Conservation (phyloP, 495 filamentous ascomycete genomes). For the Aspergillus saccharolyticus region DNA sequence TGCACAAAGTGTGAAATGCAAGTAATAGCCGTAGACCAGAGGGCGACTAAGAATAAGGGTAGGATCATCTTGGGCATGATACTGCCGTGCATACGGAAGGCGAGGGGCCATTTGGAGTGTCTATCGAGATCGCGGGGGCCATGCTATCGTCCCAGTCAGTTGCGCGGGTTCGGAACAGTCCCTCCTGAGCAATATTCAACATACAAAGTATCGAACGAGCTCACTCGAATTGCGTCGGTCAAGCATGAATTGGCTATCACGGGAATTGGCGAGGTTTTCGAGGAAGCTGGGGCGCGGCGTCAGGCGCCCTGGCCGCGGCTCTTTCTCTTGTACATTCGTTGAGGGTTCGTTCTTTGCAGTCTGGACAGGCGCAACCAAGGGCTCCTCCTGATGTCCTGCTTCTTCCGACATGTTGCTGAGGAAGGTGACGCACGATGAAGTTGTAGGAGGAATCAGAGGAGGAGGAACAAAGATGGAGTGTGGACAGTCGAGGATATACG, state of each 20-base stretch:
- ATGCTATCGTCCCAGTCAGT: constrained; percentile 26
- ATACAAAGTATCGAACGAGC: constrained; percentile 44
- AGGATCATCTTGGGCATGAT: constrained; percentile 77
- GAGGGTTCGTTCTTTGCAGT: not conserved
- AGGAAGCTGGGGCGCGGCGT: constrained; percentile 38
- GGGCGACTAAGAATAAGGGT: constrained; percentile 60
- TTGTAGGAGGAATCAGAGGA: not conserved
- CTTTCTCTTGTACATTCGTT: constrained; percentile 18
- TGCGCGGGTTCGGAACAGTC: constrained; percentile 1
- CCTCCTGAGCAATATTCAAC: constrained; percentile 14
- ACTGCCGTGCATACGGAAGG: constrained; percentile 75
- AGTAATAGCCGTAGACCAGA: constrained; percentile 68
- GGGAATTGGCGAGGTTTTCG: constrained; percentile 32
- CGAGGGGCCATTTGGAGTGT: constrained; percentile 78
- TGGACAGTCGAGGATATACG: not conserved
- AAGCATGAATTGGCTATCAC: constrained; percentile 35
- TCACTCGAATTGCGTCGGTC: constrained; percentile 32
- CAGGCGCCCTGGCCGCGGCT: constrained; percentile 19
- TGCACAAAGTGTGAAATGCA: constrained; percentile 51
- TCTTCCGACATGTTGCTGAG: not conserved
- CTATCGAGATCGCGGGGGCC: constrained; percentile 64
- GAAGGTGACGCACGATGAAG: not conserved
- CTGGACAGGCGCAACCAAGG: not conserved
- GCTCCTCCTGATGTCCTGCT: not conserved
- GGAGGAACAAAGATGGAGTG: not conserved